A percentile compares a stretch with the other conserved stretches of the same genome.
Evolutionary conservation across 2,329 filamentous ascomycete species (phyloP).

Genomic region (Epichloe typhina): DNA sequence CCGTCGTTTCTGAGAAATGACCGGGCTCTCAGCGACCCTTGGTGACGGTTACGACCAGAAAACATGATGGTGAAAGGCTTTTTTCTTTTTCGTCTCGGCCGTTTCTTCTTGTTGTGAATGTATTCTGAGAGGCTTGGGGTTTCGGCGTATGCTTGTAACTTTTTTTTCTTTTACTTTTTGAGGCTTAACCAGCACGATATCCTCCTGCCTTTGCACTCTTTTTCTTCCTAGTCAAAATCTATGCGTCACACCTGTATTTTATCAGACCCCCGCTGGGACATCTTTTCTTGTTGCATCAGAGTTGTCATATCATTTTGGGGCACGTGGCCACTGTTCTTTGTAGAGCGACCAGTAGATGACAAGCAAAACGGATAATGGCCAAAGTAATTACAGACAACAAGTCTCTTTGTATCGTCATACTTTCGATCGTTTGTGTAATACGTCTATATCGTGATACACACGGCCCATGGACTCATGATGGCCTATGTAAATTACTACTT

Average conservation of each 20-base stretch:
- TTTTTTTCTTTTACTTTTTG: background rate
- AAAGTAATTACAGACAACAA: background rate
- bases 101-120: conserved; percentile 2
- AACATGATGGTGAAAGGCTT: background rate
- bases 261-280: too few relatives aligned
- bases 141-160: background rate
- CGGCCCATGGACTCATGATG: background rate
- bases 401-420: conserved; percentile 7
- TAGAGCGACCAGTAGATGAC: background rate
- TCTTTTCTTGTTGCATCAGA: background rate
- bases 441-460: conserved; percentile 15
- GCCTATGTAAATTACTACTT: background rate
- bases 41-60: conserved; percentile 6
- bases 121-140: conserved; percentile 1
- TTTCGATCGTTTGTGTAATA: conserved; percentile 16
- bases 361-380: background rate
- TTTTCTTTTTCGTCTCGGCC: background rate
- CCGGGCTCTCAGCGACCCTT: background rate
- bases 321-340: background rate
- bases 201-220: background rate
- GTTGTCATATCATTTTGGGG: background rate
- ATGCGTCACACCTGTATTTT: background rate
- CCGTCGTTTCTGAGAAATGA: conserved; percentile 3
- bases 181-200: background rate
- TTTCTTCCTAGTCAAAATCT: background rate